phyloP scores from a whole-genome alignment of 768 basidiomycete genomes.

The Lepiota venenata region DNA sequence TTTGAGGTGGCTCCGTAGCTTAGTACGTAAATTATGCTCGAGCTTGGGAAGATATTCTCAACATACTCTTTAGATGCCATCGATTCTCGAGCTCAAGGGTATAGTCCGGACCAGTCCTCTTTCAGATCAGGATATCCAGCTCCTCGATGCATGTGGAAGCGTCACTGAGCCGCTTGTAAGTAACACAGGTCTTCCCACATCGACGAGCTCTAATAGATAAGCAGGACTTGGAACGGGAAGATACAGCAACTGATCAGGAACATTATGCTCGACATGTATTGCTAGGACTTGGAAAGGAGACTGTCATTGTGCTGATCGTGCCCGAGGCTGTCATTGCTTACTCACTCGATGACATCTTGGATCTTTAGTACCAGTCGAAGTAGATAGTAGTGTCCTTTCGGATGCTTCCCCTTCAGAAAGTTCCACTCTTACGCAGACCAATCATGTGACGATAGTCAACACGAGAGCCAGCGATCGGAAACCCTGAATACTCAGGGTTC shows the following conservation, averaged over 20 bases:
- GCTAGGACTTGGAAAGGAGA: background rate
- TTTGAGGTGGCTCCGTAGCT: background rate
- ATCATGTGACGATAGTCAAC: no score
- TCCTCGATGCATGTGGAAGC: background rate
- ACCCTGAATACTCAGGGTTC: no score
- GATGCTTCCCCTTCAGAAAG: no score
- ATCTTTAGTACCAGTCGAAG: no score
- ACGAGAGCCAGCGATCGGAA: no score
- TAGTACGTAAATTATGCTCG: background rate
- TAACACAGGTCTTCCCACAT: no score
- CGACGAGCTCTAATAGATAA: no score
- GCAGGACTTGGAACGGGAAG: background rate
- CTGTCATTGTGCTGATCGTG: background rate
- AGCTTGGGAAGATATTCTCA: no score
- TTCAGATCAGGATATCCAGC: background rate
- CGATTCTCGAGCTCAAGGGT: background rate
- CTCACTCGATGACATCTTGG: background rate
- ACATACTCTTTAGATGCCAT: background rate
- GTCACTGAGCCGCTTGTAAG: no score
- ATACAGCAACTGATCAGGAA: background rate
- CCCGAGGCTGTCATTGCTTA: background rate
- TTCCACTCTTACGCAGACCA: no score
- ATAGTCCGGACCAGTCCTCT: background rate
- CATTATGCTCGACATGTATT: background rate
- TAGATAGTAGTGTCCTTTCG: no score